Conservation (phyloP, 2,329 filamentous ascomycete genomes). For the Ophiognomonia clavigignenti-juglandacearum region DNA sequence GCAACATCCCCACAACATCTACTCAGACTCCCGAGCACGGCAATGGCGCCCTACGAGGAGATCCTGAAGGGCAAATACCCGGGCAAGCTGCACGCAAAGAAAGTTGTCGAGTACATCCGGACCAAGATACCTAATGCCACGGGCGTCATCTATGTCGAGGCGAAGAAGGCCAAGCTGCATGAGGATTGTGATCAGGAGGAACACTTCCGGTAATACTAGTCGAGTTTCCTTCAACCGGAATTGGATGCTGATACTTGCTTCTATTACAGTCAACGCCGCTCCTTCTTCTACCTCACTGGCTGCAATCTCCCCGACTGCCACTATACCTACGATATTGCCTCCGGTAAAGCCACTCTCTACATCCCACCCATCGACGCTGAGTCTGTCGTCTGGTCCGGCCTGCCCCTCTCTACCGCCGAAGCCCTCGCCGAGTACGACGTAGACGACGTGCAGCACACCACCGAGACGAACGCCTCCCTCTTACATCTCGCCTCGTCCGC, state of each 20-base stretch:
- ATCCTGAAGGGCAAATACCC: constrained; percentile 66
- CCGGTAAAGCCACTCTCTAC: constrained; percentile 74
- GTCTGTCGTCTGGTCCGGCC: constrained; percentile 86
- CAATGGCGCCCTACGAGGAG: constrained; percentile 37
- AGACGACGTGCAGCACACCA: constrained; percentile 68
- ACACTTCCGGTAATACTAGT: constrained; percentile 63
- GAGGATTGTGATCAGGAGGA: constrained; percentile 86
- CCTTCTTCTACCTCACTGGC: constrained; percentile 93
- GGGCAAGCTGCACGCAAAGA: constrained; percentile 78
- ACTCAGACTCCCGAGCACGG: constrained; percentile 12
- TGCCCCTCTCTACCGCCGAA: constrained; percentile 73
- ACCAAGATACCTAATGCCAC: constrained; percentile 58
- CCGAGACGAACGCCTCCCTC: constrained; percentile 71
- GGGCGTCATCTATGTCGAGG: constrained; percentile 85
- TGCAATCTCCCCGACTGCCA: constrained; percentile 75
- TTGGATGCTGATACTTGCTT: constrained; percentile 11
- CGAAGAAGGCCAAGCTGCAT: constrained; percentile 71
- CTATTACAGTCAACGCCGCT: constrained; percentile 68
- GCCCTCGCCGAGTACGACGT: constrained; percentile 75
- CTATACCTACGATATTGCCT: constrained; percentile 73
- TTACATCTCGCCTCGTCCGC: constrained; percentile 43
- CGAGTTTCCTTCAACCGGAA: not conserved
- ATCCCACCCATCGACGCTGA: constrained; percentile 87
- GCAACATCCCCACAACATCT: not conserved
- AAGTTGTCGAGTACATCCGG: constrained; percentile 75